Conservation (phyloP, 768 basidiomycete species). For the Leucosporidium yakuticum region DNA sequence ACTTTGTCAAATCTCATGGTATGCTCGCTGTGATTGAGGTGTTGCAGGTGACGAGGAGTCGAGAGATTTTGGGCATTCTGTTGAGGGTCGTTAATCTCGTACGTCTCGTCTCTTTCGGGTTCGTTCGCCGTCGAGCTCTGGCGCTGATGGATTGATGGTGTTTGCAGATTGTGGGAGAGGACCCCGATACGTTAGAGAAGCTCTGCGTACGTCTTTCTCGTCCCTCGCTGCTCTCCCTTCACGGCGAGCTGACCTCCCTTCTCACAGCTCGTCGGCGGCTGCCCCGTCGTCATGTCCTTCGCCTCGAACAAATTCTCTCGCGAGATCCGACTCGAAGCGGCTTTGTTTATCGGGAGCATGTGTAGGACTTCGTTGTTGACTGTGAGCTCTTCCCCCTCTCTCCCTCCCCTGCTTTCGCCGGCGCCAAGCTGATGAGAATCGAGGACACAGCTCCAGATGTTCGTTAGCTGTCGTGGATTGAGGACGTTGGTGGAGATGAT, state of each 20-base stretch:
- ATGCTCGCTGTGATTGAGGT: slow-evolving; percentile 93
- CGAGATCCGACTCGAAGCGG: slow-evolving; percentile 90
- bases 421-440: background rate
- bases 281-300: slow-evolving; percentile 92
- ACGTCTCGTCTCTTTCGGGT: slow-evolving; percentile 35
- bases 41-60: slow-evolving; percentile 73
- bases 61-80: slow-evolving; percentile 78
- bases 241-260: background rate
- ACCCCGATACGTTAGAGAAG: slow-evolving; percentile 82
- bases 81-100: slow-evolving; percentile 87
- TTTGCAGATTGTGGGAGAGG: slow-evolving; percentile 56
- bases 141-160: background rate
- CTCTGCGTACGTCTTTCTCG: slow-evolving; percentile 83
- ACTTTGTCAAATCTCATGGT: slow-evolving; percentile 86
- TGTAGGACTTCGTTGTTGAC: slow-evolving; percentile 90
- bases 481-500: slow-evolving; percentile 91
- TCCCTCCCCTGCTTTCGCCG: no score
- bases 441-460: slow-evolving; percentile 70
- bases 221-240: background rate
- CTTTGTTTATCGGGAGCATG: slow-evolving; percentile 83
- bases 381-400: slow-evolving; percentile 1
- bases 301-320: slow-evolving; percentile 89
- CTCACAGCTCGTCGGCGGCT: slow-evolving; percentile 55
- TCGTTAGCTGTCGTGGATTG: slow-evolving; percentile 93
- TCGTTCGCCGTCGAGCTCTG: background rate